Conservation (phyloP, 2,329 filamentous ascomycete species). For the Fusarium foetens region DNA sequence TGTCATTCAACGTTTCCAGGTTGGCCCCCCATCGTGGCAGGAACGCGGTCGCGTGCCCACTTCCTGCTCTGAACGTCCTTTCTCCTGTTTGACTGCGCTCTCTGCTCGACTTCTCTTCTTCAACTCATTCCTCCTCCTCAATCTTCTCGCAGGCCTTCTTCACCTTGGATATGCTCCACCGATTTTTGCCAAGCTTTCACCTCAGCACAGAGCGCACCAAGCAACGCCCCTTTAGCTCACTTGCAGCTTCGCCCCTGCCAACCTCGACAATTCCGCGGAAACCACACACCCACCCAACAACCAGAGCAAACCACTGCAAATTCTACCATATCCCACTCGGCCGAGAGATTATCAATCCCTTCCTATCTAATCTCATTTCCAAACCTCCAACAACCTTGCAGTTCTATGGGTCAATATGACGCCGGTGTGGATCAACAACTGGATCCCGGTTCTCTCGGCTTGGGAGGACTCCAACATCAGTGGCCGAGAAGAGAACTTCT, state of each 20-base stretch:
- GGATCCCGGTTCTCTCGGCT: conserved; percentile 28
- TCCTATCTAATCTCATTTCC: not conserved
- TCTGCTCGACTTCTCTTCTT: not conserved
- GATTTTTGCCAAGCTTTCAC: not conserved
- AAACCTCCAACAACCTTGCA: conserved; percentile 21
- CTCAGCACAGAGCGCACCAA: not conserved
- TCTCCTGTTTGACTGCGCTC: not conserved
- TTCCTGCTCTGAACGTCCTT: conserved; percentile 3
- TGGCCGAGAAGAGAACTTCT: not conserved
- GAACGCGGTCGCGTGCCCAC: conserved; percentile 18
- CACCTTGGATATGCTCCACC: not conserved
- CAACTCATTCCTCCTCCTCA: not conserved
- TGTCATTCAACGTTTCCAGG: not conserved
- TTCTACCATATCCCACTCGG: not conserved
- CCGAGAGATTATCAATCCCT: not conserved
- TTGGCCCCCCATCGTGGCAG: not conserved
- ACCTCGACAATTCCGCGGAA: not conserved
- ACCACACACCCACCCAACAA: not conserved
- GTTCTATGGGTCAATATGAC: conserved; percentile 35
- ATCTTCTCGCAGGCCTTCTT: not conserved
- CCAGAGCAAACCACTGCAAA: not conserved
- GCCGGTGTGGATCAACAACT: conserved; percentile 35
- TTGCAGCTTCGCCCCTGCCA: not conserved
- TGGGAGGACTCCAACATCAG: conserved; percentile 9
- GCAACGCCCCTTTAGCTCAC: not conserved